phyloP scores from a whole-genome alignment of 2,329 filamentous ascomycete species.

The Endothia cerciana region DNA sequence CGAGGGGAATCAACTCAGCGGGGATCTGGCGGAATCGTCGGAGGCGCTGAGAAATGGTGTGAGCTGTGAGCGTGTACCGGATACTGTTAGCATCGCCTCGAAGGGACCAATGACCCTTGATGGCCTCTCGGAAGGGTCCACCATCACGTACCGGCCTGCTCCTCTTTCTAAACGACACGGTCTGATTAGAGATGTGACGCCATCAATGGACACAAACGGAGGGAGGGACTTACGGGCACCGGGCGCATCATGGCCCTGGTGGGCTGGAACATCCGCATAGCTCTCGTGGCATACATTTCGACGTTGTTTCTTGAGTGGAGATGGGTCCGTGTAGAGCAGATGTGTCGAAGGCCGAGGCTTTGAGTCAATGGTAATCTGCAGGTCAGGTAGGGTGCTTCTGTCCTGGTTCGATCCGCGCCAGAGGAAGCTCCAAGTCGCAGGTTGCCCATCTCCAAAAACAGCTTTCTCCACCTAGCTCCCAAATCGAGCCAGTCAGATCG shows the following conservation, averaged over 20 bases:
- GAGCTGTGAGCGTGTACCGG: slow-evolving; percentile 61
- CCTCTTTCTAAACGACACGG: slow-evolving; percentile 59
- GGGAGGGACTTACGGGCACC: slow-evolving; percentile 66
- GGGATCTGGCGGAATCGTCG: slow-evolving; percentile 88
- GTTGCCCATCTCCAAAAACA: slow-evolving; percentile 15
- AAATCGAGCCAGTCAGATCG: slow-evolving; percentile 29
- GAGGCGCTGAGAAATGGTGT: slow-evolving; percentile 95
- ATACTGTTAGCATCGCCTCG: slow-evolving; percentile 20
- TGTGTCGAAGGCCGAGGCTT: slow-evolving; percentile 28
- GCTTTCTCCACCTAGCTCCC: slow-evolving; percentile 24
- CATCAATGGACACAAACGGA: slow-evolving; percentile 1
- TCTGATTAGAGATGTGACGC: slow-evolving; percentile 39
- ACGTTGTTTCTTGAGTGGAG: slow-evolving; percentile 36
- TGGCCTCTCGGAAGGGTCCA: slow-evolving; percentile 26
- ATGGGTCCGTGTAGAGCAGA: slow-evolving; percentile 29
- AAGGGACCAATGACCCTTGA: not conserved
- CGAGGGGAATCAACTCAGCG: slow-evolving; percentile 90
- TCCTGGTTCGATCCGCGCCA: slow-evolving; percentile 19
- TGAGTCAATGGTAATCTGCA: slow-evolving; percentile 27
- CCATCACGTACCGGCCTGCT: slow-evolving; percentile 64
- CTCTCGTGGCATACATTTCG: slow-evolving; percentile 68
- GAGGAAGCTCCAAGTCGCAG: slow-evolving; percentile 21
- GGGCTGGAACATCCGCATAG: slow-evolving; percentile 69
- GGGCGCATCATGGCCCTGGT: slow-evolving; percentile 70
- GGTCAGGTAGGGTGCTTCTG: slow-evolving; percentile 17